A percentile compares a stretch with the other conserved stretches of the same genome.
Evolutionary conservation across 495 filamentous ascomycete species (phyloP).

Genomic region (Halenospora varia): DNA sequence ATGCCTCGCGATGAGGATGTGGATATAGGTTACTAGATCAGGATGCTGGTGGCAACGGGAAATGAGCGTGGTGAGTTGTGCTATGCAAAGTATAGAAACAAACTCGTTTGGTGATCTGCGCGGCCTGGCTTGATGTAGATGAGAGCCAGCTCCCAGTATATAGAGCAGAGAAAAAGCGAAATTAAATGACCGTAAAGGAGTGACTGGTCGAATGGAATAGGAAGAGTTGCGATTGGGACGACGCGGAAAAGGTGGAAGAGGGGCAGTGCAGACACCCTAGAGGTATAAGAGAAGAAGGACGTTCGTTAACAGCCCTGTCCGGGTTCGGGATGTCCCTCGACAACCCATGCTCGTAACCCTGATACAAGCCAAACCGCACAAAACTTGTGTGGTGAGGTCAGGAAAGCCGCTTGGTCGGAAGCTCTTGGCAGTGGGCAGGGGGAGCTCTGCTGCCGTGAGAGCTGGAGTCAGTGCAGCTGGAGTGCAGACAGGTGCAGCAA

Average conservation of each 20-base stretch:
- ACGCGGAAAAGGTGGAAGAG: constrained; percentile 23
- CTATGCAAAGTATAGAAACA: constrained; percentile 29
- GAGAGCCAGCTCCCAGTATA: constrained; percentile 32
- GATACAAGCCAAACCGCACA: constrained; percentile 27
- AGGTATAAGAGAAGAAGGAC: constrained; percentile 27
- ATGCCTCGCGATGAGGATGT: constrained; percentile 27
- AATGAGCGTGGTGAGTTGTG: constrained; percentile 28
- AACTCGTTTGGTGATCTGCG: constrained; percentile 26
- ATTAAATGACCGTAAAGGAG: constrained; percentile 27
- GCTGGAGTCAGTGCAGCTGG: constrained; percentile 18
- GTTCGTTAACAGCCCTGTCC: constrained; percentile 20
- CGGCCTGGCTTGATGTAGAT: constrained; percentile 26
- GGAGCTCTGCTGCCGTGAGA: no score
- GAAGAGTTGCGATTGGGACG: constrained; percentile 27
- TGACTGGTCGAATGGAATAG: constrained; percentile 26
- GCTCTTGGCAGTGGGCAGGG: constrained; percentile 13
- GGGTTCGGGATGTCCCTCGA: constrained; percentile 21
- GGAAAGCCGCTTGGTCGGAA: constrained; percentile 15
- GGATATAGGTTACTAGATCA: constrained; percentile 21
- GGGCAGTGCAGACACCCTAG: constrained; percentile 30
- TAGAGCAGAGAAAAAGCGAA: constrained; percentile 25
- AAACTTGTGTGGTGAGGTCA: constrained; percentile 26
- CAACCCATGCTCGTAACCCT: constrained; percentile 25
- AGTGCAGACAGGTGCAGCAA: no score
- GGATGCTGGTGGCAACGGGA: constrained; percentile 16